A percentile compares a stretch with the other conserved stretches of the same genome.
These are phyloP conservation scores for Bocquillonia castaneifolia DNA, from an alignment of 441 rosid genomes.

Conservation along the genomic window DNA sequence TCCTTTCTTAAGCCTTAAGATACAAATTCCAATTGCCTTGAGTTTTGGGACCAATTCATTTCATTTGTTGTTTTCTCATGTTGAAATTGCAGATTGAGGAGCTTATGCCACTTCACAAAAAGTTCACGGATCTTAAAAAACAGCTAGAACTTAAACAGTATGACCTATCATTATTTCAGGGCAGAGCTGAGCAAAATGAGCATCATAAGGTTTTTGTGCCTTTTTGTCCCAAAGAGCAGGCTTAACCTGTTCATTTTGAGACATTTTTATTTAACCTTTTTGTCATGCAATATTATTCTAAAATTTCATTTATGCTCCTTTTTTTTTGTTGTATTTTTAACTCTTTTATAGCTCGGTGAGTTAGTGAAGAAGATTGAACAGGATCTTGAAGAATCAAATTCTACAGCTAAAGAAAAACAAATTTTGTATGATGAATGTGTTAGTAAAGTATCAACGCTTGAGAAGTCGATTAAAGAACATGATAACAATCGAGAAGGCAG, in stretches of 20 bases:
- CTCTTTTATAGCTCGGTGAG: conserved; percentile 69
- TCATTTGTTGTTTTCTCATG: conserved; percentile 15
- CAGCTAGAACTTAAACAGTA: conserved; percentile 83
- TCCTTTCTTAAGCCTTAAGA: conserved; percentile 9
- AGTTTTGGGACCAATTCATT: not conserved
- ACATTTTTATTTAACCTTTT: conserved; percentile 16
- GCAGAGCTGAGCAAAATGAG: conserved; percentile 95
- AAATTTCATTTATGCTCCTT: conserved; percentile 3
- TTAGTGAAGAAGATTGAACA: conserved; percentile 73
- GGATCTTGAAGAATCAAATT: conserved; percentile 74
- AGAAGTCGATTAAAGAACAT: conserved; percentile 83
- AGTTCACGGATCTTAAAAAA: conserved; percentile 60
- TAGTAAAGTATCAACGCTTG: conserved; percentile 53
- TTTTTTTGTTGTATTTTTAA: not conserved
- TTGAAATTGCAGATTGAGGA: conserved; percentile 63
- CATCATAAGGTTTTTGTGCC: conserved; percentile 77
- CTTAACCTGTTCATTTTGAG: conserved; percentile 18
- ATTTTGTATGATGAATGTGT: conserved; percentile 50
- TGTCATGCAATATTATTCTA: not conserved
- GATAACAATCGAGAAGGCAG: conserved; percentile 75
- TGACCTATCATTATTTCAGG: conserved; percentile 83
- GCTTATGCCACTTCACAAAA: conserved; percentile 70
- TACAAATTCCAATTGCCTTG: conserved; percentile 1
- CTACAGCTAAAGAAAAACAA: conserved; percentile 63
- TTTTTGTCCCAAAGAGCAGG: conserved; percentile 8